Conservation (phyloP, 2,329 filamentous ascomycete species). For the Pseudogymnoascus sp. region DNA sequence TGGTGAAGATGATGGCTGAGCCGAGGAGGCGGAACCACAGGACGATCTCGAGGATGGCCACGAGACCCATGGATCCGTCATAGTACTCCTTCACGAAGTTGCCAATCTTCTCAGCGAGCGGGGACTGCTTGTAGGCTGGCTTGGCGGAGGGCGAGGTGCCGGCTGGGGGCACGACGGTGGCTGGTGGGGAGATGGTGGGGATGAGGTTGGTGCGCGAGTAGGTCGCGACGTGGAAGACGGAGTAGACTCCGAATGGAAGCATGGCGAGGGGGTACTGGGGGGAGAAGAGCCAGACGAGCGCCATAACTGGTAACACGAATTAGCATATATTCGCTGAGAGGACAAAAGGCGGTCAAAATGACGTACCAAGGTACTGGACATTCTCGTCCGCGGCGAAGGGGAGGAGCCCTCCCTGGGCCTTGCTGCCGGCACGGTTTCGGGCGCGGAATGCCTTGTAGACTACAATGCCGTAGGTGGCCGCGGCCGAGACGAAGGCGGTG, state of each 20-base stretch:
- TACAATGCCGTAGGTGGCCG: slow-evolving; percentile 91
- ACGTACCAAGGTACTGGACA: slow-evolving; percentile 89
- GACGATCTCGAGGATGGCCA: slow-evolving; percentile 77
- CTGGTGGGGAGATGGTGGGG: slow-evolving; percentile 69
- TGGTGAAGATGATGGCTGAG: slow-evolving; percentile 78
- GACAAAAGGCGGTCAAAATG: slow-evolving; percentile 6
- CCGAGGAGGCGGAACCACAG: slow-evolving; percentile 78
- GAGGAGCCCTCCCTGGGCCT: slow-evolving; percentile 47
- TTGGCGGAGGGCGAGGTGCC: slow-evolving; percentile 49
- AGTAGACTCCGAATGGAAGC: slow-evolving; percentile 93
- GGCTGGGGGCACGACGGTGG: slow-evolving; percentile 43
- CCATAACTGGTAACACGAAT: slow-evolving; percentile 57
- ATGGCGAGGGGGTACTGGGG: slow-evolving; percentile 85
- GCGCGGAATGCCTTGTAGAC: slow-evolving; percentile 96
- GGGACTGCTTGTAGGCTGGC: slow-evolving; percentile 41
- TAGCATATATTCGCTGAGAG: slow-evolving; percentile 13
- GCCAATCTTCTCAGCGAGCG: slow-evolving; percentile 74
- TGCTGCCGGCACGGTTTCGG: slow-evolving; percentile 64
- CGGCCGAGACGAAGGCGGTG: slow-evolving; percentile 79
- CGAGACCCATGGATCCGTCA: slow-evolving; percentile 88
- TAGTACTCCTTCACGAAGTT: slow-evolving; percentile 98
- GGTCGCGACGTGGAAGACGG: slow-evolving; percentile 94
- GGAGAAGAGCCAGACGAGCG: slow-evolving; percentile 87
- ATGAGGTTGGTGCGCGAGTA: slow-evolving; percentile 92
- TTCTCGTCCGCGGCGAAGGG: slow-evolving; percentile 82